Evolutionary conservation across 306 rosid species (phyloP), one percentile per base, ranked within the genome.

Genomic region (Lathyrus sativus): DNA sequence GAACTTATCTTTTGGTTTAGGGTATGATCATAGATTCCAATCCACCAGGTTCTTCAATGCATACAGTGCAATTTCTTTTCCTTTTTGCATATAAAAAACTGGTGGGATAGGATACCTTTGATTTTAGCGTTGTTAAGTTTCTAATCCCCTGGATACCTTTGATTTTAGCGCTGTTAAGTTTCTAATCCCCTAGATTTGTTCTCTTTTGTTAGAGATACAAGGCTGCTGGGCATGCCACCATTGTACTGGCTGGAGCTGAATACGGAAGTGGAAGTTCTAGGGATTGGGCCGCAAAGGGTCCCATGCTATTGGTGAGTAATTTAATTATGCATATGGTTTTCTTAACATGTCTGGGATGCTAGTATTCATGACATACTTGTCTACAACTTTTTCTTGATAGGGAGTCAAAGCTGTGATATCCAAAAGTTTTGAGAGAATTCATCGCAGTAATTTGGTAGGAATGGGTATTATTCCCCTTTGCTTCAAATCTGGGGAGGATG

Each of bases 251-350:
- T 63, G 99, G 99, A 66, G 99, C 99, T 2, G 99, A 95, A 77
- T 95, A 95, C 74, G 99, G 99, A 14, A 95, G 99, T 61, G 99
- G 99, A 80, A 95, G 99, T 84, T 95, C 99, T 65, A 78, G 99
- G 73, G 99, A 95, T 80, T 95, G 99, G 99, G 99, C 99, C 9
- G 99, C 99, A 69, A 95, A 95, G 96, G 99, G 99, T 65, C 99
- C 99, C 68, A 95, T 95, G 99, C 77, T 95, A 65, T 78, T 90
- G 95, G 97, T 93, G 71, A 82, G 97, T 57, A 8, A 70, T 74
- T 68, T 71, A 43, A 18, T 45, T 56, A 46, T 60, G 28, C 17
- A 65, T 70, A 60, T 68, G 59, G 13, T 54, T 60, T 60, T 48
- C 62, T 24, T 38, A 11, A 24, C 41, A 53, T 56, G 53, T 68